A percentile compares a stretch with the other conserved stretches of the same genome.
Evolutionary conservation across 345 rosid genomes (phyloP).

Genomic region (Aquilaria yunnanensis): DNA sequence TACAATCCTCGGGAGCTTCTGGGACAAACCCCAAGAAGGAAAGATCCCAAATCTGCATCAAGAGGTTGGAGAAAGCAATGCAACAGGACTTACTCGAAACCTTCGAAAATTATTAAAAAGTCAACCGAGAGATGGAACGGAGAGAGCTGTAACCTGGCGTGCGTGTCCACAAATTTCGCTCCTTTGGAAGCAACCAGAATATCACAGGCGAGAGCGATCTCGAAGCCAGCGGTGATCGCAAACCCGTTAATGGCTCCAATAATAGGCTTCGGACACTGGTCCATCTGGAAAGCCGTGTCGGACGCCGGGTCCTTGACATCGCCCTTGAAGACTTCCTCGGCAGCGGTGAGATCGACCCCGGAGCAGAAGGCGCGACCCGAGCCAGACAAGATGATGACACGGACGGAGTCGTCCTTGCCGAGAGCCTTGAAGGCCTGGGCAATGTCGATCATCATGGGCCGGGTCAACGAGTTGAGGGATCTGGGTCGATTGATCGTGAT

Average conservation of each 20-base stretch:
- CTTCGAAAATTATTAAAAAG: background rate
- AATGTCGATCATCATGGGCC: constrained; percentile 62
- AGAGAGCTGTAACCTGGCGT: constrained; percentile 42
- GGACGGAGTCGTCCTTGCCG: constrained; percentile 46
- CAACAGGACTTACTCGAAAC: background rate
- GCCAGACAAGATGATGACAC: constrained; percentile 60
- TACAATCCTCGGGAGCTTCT: constrained; percentile 72
- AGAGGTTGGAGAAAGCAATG: background rate
- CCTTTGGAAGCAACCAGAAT: too few species aligned
- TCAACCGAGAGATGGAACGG: background rate
- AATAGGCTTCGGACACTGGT: constrained; percentile 64
- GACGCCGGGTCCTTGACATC: constrained; percentile 77
- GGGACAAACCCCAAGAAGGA: constrained; percentile 98
- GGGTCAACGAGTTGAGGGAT: constrained; percentile 83
- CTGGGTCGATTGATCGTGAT: constrained; percentile 87
- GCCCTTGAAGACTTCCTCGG: constrained; percentile 82
- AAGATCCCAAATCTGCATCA: constrained; percentile 76
- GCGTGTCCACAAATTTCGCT: constrained; percentile 32
- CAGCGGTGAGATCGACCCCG: constrained; percentile 49
- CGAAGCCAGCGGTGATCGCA: constrained; percentile 91
- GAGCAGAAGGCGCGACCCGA: constrained; percentile 88
- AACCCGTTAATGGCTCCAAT: constrained; percentile 86
- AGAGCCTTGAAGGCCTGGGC: constrained; percentile 58
- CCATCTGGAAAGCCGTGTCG: constrained; percentile 82
- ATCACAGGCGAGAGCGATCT: constrained; percentile 21